A percentile compares a stretch with the other conserved stretches of the same genome.
Evolutionary conservation across 2,329 filamentous ascomycete species (phyloP).

Genomic region (Verticillium longisporum): DNA sequence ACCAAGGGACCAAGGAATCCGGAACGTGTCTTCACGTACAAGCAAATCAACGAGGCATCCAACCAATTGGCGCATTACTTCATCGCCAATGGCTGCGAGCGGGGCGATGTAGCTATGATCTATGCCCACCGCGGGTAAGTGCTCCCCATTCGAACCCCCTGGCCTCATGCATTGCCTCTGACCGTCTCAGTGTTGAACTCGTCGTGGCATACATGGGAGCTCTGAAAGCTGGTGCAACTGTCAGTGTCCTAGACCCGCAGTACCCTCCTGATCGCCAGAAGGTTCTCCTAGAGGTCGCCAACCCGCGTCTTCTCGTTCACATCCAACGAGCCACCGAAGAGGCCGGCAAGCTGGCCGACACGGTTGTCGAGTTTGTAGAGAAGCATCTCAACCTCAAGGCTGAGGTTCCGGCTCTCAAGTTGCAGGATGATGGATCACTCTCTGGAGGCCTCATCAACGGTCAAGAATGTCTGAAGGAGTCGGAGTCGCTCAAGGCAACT

Average conservation of each 20-base stretch:
- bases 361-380: constrained; percentile 50
- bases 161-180: background rate
- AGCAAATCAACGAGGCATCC: constrained; percentile 78
- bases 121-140: constrained; percentile 65
- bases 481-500: constrained; percentile 30
- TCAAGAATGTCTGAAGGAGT: background rate
- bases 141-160: background rate
- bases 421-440: constrained; percentile 65
- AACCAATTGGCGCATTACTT: constrained; percentile 78
- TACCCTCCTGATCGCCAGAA: constrained; percentile 78
- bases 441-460: constrained; percentile 52
- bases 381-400: constrained; percentile 67
- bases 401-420: constrained; percentile 64
- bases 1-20: constrained; percentile 32
- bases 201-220: constrained; percentile 23
- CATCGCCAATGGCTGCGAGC: constrained; percentile 61
- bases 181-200: constrained; percentile 43
- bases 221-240: constrained; percentile 45
- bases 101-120: constrained; percentile 90
- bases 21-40: constrained; percentile 69
- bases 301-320: constrained; percentile 63
- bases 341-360: constrained; percentile 25
- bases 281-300: constrained; percentile 75
- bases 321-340: constrained; percentile 68
- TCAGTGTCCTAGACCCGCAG: constrained; percentile 68